Percentiles rank a stretch among this genome's conserved stretches.
phyloP scores from a whole-genome alignment of 2,329 filamentous ascomycete species.

The Colletotrichum kahawae region DNA sequence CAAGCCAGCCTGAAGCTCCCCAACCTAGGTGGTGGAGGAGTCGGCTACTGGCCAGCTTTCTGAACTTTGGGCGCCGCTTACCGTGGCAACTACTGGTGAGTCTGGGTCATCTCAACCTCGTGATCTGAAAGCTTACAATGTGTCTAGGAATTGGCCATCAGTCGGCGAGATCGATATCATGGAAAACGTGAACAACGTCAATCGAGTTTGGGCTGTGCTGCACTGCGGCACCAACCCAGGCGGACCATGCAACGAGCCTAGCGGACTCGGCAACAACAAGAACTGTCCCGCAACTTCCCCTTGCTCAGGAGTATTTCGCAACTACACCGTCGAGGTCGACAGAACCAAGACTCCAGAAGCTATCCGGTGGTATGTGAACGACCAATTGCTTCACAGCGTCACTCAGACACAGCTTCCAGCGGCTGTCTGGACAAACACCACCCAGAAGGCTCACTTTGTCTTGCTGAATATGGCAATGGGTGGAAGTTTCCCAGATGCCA shows the following conservation, averaged over 20 bases:
- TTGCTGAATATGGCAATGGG: conserved; percentile 45
- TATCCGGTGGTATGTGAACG: conserved; percentile 56
- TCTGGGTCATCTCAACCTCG: too few relatives aligned
- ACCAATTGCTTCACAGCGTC: conserved; percentile 45
- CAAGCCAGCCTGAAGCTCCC: conserved; percentile 42
- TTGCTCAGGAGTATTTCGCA: conserved; percentile 28
- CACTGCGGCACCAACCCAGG: conserved; percentile 54
- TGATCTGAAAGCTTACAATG: conserved; percentile 54
- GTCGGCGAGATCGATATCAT: conserved; percentile 61
- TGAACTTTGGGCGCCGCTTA: conserved; percentile 47
- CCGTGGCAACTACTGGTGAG: conserved; percentile 36
- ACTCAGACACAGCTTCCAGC: conserved; percentile 32
- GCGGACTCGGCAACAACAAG: conserved; percentile 37
- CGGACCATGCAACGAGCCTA: conserved; percentile 57
- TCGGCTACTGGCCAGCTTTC: conserved; percentile 51
- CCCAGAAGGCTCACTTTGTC: conserved; percentile 35
- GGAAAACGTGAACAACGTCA: conserved; percentile 69
- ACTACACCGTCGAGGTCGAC: conserved; percentile 36
- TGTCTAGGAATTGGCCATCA: conserved; percentile 41
- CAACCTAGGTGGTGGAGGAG: conserved; percentile 23
- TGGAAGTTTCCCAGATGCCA: conserved; percentile 38
- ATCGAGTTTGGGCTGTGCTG: conserved; percentile 51
- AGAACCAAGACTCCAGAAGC: conserved; percentile 37
- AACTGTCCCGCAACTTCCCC: neutral
- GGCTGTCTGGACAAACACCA: conserved; percentile 34